Evolutionary conservation across 805 yeast species (phyloP), one percentile per base, ranked within the genome.

Genomic region (Candida incommunis): DNA sequence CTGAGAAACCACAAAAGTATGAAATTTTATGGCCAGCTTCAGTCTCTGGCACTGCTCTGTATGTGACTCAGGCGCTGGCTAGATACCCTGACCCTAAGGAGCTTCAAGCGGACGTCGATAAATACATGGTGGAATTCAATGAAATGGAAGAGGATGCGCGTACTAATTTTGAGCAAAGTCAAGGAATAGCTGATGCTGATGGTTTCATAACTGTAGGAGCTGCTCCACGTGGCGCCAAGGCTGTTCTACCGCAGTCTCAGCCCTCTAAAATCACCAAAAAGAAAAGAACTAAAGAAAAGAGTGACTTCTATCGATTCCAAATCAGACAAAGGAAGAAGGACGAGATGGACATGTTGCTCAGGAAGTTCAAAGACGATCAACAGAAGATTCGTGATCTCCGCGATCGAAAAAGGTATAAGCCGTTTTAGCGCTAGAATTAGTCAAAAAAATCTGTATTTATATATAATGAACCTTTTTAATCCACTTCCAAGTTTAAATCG

Each of bases 271-370:
- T 56, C 45, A 62, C 65, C 48, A 64, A 69, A 44, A 81, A 75
- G 61, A 68, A 72, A 65, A 78, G 80, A 62, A 76, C 73, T 62
- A 78, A 78, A 58, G 88, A 84, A 55, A 85, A 88, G 68, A 72
- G 74, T 52, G 97, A 94, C 65, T 92, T 92, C 69, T 92, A 92
- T 69, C 73, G 95, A 56, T 92, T 88, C 76, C 99, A 92, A 68
- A 75, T 92, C 53, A 79, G 99, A 64, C 95, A 92, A 61, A 75
- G 77, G 57, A 90, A 88, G 73, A 92, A 92, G 69, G 76, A 73
- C 50, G 95, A 90, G 63, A 86, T 92, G 84, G 84, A 85, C 59
- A 87, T 84, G 45, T 68, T 92, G 58, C 69, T 92, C 58, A 69
- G 64, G 46, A 85, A 87, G 60, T 92, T 88, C 67, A 86, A 84